Conservation (phyloP, 208 protist species). For the Wallacemonas rigidus region DNA sequence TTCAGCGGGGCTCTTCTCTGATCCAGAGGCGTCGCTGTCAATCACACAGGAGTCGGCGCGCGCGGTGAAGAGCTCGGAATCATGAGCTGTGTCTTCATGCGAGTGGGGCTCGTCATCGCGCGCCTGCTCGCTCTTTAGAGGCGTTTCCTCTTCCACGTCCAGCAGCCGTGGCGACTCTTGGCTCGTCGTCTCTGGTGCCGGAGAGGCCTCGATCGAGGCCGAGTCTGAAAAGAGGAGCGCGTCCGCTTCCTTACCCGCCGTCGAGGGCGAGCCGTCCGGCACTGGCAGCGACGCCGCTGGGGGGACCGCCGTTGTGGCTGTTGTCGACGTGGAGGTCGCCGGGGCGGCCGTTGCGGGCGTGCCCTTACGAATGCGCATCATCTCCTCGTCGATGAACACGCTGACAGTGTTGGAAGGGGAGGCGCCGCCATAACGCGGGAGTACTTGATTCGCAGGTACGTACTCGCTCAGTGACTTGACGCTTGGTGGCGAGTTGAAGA, state of each 20-base stretch:
- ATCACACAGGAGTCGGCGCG: neutral
- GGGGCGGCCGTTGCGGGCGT: neutral
- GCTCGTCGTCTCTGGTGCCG: neutral
- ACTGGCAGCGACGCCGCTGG: neutral
- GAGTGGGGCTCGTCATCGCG: neutral
- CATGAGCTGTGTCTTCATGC: neutral
- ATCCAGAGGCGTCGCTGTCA: neutral
- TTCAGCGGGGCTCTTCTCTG: neutral
- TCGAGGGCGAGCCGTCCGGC: neutral
- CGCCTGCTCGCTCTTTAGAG: neutral
- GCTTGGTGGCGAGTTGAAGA: conserved; percentile 51
- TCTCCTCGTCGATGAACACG: conserved; percentile 38
- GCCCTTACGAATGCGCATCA: conserved; percentile 20
- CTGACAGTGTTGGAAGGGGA: conserved; percentile 35
- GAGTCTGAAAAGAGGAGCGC: neutral
- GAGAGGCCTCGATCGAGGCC: neutral
- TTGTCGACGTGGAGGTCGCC: neutral
- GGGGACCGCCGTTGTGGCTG: neutral
- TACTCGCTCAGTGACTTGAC: conserved; percentile 44
- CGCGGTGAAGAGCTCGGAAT: conserved; percentile 5
- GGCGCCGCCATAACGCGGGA: conserved; percentile 48
- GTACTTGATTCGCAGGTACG: conserved; percentile 53
- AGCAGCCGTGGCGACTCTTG: conserved; percentile 13
- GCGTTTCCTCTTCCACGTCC: conserved; percentile 6
- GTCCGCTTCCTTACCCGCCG: neutral